Percentiles rank a stretch among this genome's conserved stretches.
Evolutionary conservation across 306 rosid genomes (phyloP).

Genomic region (Quercus berberidifolia): DNA sequence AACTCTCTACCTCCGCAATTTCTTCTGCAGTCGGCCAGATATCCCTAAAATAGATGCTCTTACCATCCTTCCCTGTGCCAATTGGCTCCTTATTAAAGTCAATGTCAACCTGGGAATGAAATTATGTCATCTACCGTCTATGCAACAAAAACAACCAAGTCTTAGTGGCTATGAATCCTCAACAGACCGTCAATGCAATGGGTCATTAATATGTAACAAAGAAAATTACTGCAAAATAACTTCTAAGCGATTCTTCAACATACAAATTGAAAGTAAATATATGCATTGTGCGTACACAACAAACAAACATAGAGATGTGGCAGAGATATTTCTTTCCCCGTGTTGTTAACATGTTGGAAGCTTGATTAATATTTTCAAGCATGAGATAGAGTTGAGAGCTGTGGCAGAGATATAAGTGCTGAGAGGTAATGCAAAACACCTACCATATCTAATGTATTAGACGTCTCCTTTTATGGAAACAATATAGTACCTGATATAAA

Average conservation of each 20-base stretch:
- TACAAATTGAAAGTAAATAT: background rate
- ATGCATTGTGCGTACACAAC: background rate
- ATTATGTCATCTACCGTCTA: slow-evolving; percentile 6
- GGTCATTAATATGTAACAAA: background rate
- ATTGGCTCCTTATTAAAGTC: slow-evolving; percentile 92
- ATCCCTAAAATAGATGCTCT: slow-evolving; percentile 68
- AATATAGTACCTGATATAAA: background rate
- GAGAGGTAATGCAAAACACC: background rate
- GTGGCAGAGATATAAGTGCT: background rate
- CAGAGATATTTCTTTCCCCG: background rate
- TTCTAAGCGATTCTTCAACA: background rate
- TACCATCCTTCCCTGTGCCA: slow-evolving; percentile 86
- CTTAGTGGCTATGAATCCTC: no score
- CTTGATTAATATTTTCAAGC: background rate
- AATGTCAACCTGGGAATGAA: slow-evolving; percentile 70
- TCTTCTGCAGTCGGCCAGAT: slow-evolving; percentile 92
- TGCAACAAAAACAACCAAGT: no score
- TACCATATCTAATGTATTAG: background rate
- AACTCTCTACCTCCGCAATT: slow-evolving; percentile 61
- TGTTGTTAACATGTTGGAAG: background rate
- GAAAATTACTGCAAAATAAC: background rate
- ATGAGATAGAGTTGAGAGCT: background rate
- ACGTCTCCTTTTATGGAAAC: background rate
- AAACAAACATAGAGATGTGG: background rate
- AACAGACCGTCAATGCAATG: background rate